Evolutionary conservation across 306 rosid species (phyloP), one percentile per base, ranked within the genome.

Genomic region (Citrullus mucosospermus): DNA sequence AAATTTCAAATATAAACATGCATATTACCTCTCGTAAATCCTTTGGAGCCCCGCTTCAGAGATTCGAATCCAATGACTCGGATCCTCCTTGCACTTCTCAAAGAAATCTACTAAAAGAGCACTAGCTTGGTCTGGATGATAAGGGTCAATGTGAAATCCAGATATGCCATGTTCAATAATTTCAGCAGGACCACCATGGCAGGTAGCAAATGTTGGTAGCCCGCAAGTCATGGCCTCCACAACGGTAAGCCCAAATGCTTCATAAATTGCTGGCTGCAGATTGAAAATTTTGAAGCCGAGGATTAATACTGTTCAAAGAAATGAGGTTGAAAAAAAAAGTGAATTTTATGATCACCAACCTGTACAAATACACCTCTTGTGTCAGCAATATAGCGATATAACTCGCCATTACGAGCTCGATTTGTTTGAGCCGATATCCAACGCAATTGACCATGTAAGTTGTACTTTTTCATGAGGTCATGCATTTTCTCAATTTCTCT

Each of bases 111-210:
- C 86, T 83, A 95, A 25, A 22, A 83, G 43, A 59, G 62, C 80
- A 62, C 91, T 82, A 72, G 88, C 90, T 82, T 87, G 86, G 78
- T 90, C 93, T 6, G 99, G 91, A 78, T 95, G 97, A 83, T 95
- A 91, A 79, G 99, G 99, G 84, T 92, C 97, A 10, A 95, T 89
- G 80, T 95, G 96, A 83, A 91, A 91, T 75, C 99, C 99, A 3
- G 97, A 95, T 72, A 85, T 36, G 66, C 96, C 96, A 5, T 92
- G 86, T 85, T 92, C 97, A 17, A 95, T 95, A 70, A 95, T 95
- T 88, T 95, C 97, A 9, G 99, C 97, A 70, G 97, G 99, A 78
- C 99, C 97, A 80, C 97, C 97, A 78, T 95, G 96, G 88, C 83
- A 51, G 36, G 97, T 95, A 83, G 99, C 97, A 82, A 95, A 91